phyloP scores from a whole-genome alignment of 495 filamentous ascomycete genomes.

The Hyaloscypha bicolor region DNA sequence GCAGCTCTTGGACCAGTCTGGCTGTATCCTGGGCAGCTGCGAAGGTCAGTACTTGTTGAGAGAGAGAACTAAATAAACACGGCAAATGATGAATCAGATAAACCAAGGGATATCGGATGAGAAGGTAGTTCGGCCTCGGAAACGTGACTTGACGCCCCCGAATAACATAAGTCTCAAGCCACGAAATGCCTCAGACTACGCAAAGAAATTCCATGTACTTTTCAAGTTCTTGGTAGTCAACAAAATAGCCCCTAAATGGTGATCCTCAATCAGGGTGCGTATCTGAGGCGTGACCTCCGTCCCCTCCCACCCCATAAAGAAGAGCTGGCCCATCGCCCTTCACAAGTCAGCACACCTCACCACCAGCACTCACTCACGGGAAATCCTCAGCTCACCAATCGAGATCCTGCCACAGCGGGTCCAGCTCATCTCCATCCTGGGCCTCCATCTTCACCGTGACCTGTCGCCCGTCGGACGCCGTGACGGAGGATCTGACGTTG shows the following conservation, averaged over 20 bases:
- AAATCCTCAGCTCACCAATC: slow-evolving; percentile 50
- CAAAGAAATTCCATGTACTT: slow-evolving; percentile 53
- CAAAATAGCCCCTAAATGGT: slow-evolving; percentile 82
- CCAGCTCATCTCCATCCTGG: slow-evolving; percentile 45
- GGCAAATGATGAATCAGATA: background rate
- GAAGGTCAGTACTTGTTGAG: slow-evolving; percentile 20
- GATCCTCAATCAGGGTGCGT: slow-evolving; percentile 78
- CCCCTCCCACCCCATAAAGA: slow-evolving; percentile 82
- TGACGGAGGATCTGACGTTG: slow-evolving; percentile 6
- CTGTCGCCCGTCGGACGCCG: slow-evolving; percentile 11
- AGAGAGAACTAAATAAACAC: background rate
- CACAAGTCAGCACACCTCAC: slow-evolving; percentile 31
- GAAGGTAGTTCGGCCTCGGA: background rate
- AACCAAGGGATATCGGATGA: background rate
- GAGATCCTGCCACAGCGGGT: slow-evolving; percentile 72
- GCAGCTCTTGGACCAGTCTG: slow-evolving; percentile 77
- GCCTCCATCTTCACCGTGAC: slow-evolving; percentile 31
- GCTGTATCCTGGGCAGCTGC: slow-evolving; percentile 83
- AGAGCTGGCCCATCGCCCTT: slow-evolving; percentile 81
- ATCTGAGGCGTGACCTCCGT: slow-evolving; percentile 86
- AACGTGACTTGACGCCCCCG: background rate
- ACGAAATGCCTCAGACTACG: background rate
- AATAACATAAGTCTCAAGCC: background rate
- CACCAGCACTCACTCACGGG: background rate
- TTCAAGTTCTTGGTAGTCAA: slow-evolving; percentile 90